A percentile compares a stretch with the other conserved stretches of the same genome.
phyloP scores from a whole-genome alignment of 139 green algal species.

The Yamagishiella unicocca region DNA sequence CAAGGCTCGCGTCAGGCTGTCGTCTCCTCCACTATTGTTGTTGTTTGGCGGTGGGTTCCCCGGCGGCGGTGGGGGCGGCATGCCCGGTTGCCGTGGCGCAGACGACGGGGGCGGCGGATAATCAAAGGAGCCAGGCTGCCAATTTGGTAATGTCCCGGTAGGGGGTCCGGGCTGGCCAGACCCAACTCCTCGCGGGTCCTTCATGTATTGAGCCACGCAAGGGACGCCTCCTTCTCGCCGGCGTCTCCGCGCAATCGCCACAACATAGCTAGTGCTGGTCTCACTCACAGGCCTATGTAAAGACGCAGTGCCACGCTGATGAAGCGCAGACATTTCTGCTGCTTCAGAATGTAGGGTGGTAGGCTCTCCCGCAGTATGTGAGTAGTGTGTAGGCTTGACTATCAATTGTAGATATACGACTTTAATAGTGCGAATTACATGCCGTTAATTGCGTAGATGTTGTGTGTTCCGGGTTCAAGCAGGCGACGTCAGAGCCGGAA shows the following conservation, averaged over 20 bases:
- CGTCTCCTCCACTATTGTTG: slow-evolving; percentile 6
- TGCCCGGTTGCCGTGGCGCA: background rate
- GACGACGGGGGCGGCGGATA: slow-evolving; percentile 26
- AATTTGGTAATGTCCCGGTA: slow-evolving; percentile 16
- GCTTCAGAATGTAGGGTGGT: no score
- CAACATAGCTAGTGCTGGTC: slow-evolving; percentile 16
- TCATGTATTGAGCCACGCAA: slow-evolving; percentile 10
- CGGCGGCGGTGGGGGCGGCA: slow-evolving; percentile 19
- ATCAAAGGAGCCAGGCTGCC: slow-evolving; percentile 23
- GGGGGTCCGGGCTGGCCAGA: background rate
- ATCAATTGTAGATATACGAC: no score
- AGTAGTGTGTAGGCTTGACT: no score
- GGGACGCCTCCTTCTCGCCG: background rate
- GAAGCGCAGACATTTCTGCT: background rate
- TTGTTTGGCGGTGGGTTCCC: slow-evolving; percentile 7
- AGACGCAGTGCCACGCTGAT: background rate
- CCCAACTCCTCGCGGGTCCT: background rate
- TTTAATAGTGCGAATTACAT: no score
- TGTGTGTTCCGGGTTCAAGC: no score
- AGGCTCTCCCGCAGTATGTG: no score
- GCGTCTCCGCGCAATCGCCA: background rate
- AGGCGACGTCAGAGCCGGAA: no score
- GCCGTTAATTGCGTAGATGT: no score
- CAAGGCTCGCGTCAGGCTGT: slow-evolving; percentile 6
- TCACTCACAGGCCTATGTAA: background rate